Base-by-base conservation (phyloP, 768 basidiomycete species). In the Lactifluus echinatus region DNA sequence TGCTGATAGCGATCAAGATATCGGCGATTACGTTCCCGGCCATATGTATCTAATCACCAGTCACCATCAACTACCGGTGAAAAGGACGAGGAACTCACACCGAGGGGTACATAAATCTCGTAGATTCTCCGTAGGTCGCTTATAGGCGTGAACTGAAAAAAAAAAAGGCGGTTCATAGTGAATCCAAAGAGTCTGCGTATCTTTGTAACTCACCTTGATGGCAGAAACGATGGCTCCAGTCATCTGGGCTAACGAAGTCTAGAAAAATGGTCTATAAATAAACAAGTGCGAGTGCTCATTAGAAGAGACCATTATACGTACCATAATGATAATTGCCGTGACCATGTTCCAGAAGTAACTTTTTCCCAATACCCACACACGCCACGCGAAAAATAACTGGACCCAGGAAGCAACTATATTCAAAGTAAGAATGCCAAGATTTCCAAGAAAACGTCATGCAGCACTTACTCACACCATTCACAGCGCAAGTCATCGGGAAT, bases 351-450 rank as follows among this genome's bases (percentile, higher is more conserved):
- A 56, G 24, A 56, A 50, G 3, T 0, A 3, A n/a, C 15, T 37
- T 11, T 15, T 42, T 34, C 55, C 55, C 19, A 56, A 4, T 10
- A 6, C 14, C 55, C 49, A 50, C 5, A 56, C 26, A n/a, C 55
- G 31, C 48, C 42, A 44, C 15, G 55, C 55, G 28, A 56, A 56
- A n/a, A 50, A 56, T 21, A 44, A 44, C 23, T 56, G 48, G 11
- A 56, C 49, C 49, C 31, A 43, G 8, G 14, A 2, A 5, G 55
- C 11, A 56, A 50, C 55, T 56, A 31, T 8, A 24, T 28, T 12
- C 8, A 5, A 26, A 17, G 23, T n/a, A 36, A n/a, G 5, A 28
- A 8, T 12, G 14, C 24, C 37, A 8, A 12, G 37, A 47, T 21
- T 26, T 11, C 15, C 14, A n/a, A n/a, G n/a, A 5, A 1, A 15